These are phyloP conservation scores for Trichoderma koningii DNA, from an alignment of 2,329 filamentous ascomycete genomes.

Conservation along the genomic window DNA sequence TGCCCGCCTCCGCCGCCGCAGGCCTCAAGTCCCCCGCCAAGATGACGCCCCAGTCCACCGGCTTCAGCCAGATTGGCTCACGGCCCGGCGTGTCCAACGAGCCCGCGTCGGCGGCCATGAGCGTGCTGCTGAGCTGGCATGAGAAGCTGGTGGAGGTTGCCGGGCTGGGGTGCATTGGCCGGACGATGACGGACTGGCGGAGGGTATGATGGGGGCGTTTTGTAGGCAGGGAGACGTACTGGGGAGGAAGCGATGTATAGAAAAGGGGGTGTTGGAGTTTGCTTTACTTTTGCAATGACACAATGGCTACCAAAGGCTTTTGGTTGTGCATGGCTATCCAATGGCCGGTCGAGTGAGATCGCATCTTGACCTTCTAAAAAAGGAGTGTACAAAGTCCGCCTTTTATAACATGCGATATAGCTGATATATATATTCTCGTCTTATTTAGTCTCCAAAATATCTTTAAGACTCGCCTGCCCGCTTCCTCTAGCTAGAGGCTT, in stretches of 20 bases:
- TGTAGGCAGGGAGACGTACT: neutral
- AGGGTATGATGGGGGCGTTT: slow-evolving; percentile 54
- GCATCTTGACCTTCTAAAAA: neutral
- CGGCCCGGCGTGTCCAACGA: slow-evolving; percentile 58
- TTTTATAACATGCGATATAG: neutral
- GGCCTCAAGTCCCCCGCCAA: slow-evolving; percentile 47
- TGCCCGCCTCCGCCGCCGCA: slow-evolving; percentile 32
- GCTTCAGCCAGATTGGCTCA: slow-evolving; percentile 74
- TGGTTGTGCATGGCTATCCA: neutral
- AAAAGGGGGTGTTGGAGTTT: slow-evolving; percentile 1
- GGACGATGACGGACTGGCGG: slow-evolving; percentile 95
- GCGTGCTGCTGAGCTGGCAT: slow-evolving; percentile 95
- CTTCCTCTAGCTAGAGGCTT: slow-evolving; percentile 81
- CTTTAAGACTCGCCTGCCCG: slow-evolving; percentile 84
- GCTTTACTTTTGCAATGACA: slow-evolving; percentile 1
- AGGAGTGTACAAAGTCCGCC: neutral
- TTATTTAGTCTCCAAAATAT: slow-evolving; percentile 60
- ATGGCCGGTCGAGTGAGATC: neutral
- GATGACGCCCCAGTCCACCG: slow-evolving; percentile 72
- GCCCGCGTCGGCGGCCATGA: slow-evolving; percentile 87
- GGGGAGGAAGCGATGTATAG: neutral
- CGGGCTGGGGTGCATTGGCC: slow-evolving; percentile 85
- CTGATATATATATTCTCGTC: slow-evolving; percentile 32
- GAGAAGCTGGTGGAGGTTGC: slow-evolving; percentile 97
- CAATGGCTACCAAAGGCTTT: neutral